Evolutionary conservation across 129 eudicot genomes (phyloP).

Genomic region (Arctium minus): DNA sequence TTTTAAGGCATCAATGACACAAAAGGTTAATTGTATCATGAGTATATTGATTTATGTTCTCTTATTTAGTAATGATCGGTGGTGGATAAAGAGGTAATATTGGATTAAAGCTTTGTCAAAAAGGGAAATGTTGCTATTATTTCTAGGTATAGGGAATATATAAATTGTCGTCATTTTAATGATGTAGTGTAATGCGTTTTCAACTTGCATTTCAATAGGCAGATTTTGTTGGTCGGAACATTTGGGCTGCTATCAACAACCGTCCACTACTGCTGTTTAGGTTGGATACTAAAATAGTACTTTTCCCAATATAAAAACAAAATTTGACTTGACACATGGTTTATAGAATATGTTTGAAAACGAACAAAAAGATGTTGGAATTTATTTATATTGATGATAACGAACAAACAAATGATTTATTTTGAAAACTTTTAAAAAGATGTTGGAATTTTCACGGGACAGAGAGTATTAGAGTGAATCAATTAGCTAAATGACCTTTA

Average conservation of each 20-base stretch:
- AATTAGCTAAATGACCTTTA: too few relatives aligned
- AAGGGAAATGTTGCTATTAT: too few relatives aligned
- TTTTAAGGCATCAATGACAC: too few relatives aligned
- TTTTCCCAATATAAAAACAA: neutral
- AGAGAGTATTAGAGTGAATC: too few relatives aligned
- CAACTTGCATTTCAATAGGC: slow-evolving; percentile 98
- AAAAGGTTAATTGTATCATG: too few relatives aligned
- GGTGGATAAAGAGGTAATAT: too few relatives aligned
- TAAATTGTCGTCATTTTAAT: neutral
- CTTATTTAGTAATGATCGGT: too few relatives aligned
- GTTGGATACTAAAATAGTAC: slow-evolving; percentile 26
- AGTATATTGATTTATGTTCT: too few relatives aligned
- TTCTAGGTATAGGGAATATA: neutral
- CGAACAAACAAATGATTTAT: neutral
- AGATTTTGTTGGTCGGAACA: slow-evolving; percentile 95
- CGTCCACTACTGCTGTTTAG: slow-evolving; percentile 89
- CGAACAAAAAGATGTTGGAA: neutral
- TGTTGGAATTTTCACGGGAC: neutral
- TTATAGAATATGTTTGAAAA: neutral
- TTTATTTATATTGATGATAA: neutral
- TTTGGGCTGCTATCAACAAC: slow-evolving; percentile 89
- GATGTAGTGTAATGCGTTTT: neutral
- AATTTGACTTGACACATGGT: neutral
- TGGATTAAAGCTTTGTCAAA: too few relatives aligned
- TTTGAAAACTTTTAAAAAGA: neutral